phyloP scores from a whole-genome alignment of 1,284 basidiomycete species.

The Pulveroboletus sp. region DNA sequence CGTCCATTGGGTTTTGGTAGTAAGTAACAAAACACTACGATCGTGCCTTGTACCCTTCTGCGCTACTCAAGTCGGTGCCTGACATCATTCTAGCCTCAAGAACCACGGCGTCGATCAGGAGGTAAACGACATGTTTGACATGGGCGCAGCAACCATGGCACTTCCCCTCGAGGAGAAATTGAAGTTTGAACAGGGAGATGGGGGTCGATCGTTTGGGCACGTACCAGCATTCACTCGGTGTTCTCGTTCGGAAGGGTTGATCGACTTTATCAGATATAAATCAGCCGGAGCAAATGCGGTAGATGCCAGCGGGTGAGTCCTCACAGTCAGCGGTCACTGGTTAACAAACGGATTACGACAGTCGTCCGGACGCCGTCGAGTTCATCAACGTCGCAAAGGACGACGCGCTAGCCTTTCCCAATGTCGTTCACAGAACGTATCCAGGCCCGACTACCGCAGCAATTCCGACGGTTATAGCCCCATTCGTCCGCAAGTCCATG shows the following conservation, averaged over 20 bases:
- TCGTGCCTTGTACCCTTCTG: neutral
- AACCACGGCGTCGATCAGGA: conserved; percentile 61
- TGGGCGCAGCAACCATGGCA: conserved; percentile 57
- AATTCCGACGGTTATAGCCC: conserved; percentile 50
- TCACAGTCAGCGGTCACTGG: too few species aligned
- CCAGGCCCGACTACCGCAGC: conserved; percentile 51
- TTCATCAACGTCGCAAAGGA: conserved; percentile 71
- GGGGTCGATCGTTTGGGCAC: conserved; percentile 63
- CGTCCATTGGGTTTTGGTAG: conserved; percentile 58
- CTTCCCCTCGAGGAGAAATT: conserved; percentile 64
- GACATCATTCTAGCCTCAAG: conserved; percentile 46
- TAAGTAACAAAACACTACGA: conserved; percentile 33
- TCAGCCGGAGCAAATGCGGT: conserved; percentile 61
- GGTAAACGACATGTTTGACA: conserved; percentile 58
- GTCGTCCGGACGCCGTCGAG: conserved; percentile 53
- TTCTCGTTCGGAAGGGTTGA: neutral
- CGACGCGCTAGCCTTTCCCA: conserved; percentile 60
- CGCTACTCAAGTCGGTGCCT: neutral
- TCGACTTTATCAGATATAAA: conserved; percentile 54
- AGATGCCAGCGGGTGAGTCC: conserved; percentile 56
- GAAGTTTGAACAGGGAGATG: conserved; percentile 66
- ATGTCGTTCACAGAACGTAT: conserved; percentile 52
- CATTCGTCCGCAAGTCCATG: conserved; percentile 60
- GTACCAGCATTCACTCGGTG: neutral
- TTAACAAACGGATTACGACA: neutral